Evolutionary conservation across 345 rosid species (phyloP).

Genomic region (Pugionium cornutum): DNA sequence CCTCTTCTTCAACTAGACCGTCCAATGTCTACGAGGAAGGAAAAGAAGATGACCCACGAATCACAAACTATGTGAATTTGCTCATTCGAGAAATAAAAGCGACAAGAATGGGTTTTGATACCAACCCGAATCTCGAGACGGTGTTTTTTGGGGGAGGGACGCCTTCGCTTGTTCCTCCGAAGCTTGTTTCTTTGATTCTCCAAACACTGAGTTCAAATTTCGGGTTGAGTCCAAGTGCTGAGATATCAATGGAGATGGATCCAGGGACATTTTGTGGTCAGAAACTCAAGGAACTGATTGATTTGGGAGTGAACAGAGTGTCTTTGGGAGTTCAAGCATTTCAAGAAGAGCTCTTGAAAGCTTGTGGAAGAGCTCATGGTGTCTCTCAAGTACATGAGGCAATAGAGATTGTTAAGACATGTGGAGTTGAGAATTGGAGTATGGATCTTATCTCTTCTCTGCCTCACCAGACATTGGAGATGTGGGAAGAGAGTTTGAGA

Average conservation of each 20-base stretch:
- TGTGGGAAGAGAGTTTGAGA: conserved; percentile 90
- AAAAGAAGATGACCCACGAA: conserved; percentile 63
- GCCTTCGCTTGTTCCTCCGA: conserved; percentile 89
- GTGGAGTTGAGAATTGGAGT: conserved; percentile 87
- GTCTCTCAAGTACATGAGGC: conserved; percentile 74
- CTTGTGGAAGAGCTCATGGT: conserved; percentile 95
- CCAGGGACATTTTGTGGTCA: conserved; percentile 79
- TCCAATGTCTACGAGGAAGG: conserved; percentile 31
- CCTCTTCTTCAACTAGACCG: conserved; percentile 34
- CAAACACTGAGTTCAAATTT: conserved; percentile 57
- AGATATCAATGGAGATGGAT: conserved; percentile 97
- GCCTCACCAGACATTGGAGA: conserved; percentile 72
- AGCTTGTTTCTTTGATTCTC: conserved; percentile 60
- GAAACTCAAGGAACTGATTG: conserved; percentile 58
- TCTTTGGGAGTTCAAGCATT: conserved; percentile 94
- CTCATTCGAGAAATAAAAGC: conserved; percentile 62
- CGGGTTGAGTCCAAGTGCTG: conserved; percentile 63
- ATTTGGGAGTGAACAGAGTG: conserved; percentile 90
- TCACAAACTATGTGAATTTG: conserved; percentile 54
- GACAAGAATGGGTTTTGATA: conserved; percentile 41
- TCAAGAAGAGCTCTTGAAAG: conserved; percentile 78
- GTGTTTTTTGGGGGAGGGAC: conserved; percentile 97
- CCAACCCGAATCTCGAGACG: conserved; percentile 55
- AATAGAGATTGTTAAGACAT: conserved; percentile 57
- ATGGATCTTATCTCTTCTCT: conserved; percentile 92